phyloP scores from a whole-genome alignment of 1,284 basidiomycete species.

The Bjerkandera adusta region DNA sequence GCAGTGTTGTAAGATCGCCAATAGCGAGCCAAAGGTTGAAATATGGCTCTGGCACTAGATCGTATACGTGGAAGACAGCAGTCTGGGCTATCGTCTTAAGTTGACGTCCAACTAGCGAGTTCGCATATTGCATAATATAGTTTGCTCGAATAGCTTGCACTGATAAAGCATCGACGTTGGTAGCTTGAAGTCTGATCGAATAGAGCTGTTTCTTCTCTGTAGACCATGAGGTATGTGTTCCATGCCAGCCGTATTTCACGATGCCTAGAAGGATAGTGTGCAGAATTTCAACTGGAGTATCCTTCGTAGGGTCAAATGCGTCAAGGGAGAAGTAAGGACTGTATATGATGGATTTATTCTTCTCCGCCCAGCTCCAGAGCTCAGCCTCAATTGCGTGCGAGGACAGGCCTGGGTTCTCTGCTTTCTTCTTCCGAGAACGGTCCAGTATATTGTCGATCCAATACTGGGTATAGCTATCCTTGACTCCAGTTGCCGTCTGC shows the following conservation, averaged over 20 bases:
- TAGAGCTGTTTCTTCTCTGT: constrained; percentile 10
- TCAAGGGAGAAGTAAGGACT: constrained; percentile 15
- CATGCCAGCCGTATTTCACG: constrained; percentile 33
- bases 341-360: constrained; percentile 5
- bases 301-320: constrained; percentile 29
- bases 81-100: constrained; percentile 22
- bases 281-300: constrained; percentile 36
- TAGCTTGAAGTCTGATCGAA: constrained; percentile 16
- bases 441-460: constrained; percentile 16
- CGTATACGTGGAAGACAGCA: constrained; percentile 20
- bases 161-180: constrained; percentile 17
- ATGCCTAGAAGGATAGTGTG: constrained; percentile 36
- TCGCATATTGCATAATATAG: constrained; percentile 25
- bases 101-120: constrained; percentile 22
- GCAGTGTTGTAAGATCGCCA: constrained; percentile 30
- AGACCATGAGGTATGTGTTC: constrained; percentile 16
- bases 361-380: constrained; percentile 14
- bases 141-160: constrained; percentile 20
- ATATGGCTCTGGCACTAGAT: constrained; percentile 15
- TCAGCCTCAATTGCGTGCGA: constrained; percentile 11
- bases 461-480: constrained; percentile 18
- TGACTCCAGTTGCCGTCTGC: constrained; percentile 20
- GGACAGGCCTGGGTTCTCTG: neutral
- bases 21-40: constrained; percentile 25
- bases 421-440: constrained; percentile 6